Evolutionary conservation across 2,329 filamentous ascomycete genomes (phyloP).

Genomic region (Ceratocystis variospora): DNA sequence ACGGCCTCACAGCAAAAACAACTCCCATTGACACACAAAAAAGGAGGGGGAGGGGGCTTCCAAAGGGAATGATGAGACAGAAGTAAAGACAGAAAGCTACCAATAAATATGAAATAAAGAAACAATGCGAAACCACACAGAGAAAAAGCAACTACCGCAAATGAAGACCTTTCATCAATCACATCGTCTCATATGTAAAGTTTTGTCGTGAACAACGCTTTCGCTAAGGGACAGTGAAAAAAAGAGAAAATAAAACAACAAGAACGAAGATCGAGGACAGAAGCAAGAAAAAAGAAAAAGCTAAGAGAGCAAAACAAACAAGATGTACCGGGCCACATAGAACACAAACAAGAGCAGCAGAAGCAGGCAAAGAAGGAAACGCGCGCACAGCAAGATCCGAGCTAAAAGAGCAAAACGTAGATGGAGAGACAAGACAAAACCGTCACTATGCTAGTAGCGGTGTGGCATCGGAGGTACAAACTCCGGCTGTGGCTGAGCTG

Average conservation of each 20-base stretch:
- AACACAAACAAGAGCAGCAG: not conserved
- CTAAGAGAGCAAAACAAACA: not conserved
- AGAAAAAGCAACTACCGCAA: not conserved
- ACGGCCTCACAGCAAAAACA: not conserved
- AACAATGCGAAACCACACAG: not conserved
- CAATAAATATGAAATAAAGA: not conserved
- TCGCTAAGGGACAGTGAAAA: constrained; percentile 6
- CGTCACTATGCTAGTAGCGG: not conserved
- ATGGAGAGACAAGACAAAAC: not conserved
- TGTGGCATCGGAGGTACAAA: constrained; percentile 5
- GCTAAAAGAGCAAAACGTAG: not conserved
- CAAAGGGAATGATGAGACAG: not conserved
- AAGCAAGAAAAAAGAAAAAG: not conserved
- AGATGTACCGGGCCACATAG: constrained; percentile 1
- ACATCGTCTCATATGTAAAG: constrained; percentile 2
- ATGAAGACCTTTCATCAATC: constrained; percentile 2
- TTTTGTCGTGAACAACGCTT: constrained; percentile 10
- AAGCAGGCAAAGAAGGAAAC: not conserved
- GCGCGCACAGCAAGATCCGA: not conserved
- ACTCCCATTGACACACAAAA: not conserved
- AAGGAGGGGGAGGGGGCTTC: not conserved
- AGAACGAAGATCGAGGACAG: not conserved
- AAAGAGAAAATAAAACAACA: not conserved
- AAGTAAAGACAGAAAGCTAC: not conserved
- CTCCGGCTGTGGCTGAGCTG: constrained; percentile 3